phyloP scores from a whole-genome alignment of 140 eudicot genomes.

The Oenanthe javanica region DNA sequence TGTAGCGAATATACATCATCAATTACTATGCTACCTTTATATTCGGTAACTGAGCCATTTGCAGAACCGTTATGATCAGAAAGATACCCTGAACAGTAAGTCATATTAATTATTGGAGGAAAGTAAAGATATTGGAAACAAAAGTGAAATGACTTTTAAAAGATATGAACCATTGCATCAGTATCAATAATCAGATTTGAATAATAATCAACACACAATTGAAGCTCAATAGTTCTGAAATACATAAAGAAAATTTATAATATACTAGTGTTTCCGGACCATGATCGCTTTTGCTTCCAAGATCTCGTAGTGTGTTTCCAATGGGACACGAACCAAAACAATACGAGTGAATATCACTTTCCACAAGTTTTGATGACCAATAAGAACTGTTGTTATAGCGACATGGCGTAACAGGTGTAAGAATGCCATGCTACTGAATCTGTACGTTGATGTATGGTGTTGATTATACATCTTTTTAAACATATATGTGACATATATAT shows the following conservation, averaged over 20 bases:
- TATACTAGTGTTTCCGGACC: not conserved
- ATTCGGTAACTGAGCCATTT: constrained; percentile 78
- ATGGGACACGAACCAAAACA: not conserved
- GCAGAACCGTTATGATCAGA: constrained; percentile 85
- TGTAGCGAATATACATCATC: not conserved
- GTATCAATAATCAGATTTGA: not conserved
- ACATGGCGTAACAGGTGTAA: not conserved
- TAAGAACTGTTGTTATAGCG: not conserved
- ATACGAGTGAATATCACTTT: not conserved
- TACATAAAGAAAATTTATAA: not conserved
- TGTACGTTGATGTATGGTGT: not conserved
- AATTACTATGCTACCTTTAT: constrained; percentile 47
- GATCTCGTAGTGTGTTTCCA: not conserved
- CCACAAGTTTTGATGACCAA: not conserved
- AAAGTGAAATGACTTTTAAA: not conserved
- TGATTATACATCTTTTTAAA: too few species aligned
- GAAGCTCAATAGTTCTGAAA: not conserved
- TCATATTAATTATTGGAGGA: not conserved
- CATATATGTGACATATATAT: too few species aligned
- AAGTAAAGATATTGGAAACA: not conserved
- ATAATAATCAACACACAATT: not conserved
- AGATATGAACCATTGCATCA: not conserved
- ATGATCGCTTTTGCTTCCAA: not conserved
- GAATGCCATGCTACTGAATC: not conserved
- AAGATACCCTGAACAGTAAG: constrained; percentile 72